Evolutionary conservation across 305 asterid species (phyloP).

Genomic region (Fraxinus greggii): DNA sequence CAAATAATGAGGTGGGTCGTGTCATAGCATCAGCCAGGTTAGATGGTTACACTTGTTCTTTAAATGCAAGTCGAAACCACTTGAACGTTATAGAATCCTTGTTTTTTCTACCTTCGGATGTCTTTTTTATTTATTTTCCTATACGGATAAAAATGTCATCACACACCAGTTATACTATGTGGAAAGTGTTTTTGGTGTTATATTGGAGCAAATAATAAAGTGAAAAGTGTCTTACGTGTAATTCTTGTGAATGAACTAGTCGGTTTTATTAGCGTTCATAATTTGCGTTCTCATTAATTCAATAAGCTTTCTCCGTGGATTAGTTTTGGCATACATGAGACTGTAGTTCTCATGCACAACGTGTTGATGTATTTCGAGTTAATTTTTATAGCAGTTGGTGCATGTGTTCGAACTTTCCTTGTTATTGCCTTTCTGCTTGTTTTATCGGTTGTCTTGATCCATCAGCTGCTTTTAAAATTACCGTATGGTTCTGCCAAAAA

Average conservation of each 20-base stretch:
- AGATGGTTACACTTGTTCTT: conserved; percentile 17
- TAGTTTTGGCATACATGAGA: not conserved
- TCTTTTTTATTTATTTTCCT: conserved; percentile 19
- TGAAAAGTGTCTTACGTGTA: conserved; percentile 18
- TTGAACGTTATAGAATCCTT: conserved; percentile 23
- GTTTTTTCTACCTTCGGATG: conserved; percentile 14
- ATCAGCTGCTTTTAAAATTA: not conserved
- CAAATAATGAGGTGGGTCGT: conserved; percentile 22
- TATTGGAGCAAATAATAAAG: conserved; percentile 27
- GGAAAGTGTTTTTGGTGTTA: conserved; percentile 23
- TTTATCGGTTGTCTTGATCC: not conserved
- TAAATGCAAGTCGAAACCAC: conserved; percentile 17
- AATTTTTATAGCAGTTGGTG: not conserved
- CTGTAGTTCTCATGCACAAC: not conserved
- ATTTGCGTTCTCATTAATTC: not conserved
- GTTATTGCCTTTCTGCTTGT: not conserved
- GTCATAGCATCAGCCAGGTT: conserved; percentile 15
- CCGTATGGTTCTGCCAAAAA: not conserved
- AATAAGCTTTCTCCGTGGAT: not conserved
- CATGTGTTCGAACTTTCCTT: not conserved
- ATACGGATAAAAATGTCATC: conserved; percentile 10
- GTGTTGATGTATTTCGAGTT: not conserved
- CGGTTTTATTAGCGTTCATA: not conserved
- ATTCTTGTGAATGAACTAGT: conserved; percentile 24
- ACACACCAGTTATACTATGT: conserved; percentile 20